These are phyloP conservation scores for Nepenthes mirabilis DNA, from an alignment of 148 eudicot species.

Conservation along the genomic window DNA sequence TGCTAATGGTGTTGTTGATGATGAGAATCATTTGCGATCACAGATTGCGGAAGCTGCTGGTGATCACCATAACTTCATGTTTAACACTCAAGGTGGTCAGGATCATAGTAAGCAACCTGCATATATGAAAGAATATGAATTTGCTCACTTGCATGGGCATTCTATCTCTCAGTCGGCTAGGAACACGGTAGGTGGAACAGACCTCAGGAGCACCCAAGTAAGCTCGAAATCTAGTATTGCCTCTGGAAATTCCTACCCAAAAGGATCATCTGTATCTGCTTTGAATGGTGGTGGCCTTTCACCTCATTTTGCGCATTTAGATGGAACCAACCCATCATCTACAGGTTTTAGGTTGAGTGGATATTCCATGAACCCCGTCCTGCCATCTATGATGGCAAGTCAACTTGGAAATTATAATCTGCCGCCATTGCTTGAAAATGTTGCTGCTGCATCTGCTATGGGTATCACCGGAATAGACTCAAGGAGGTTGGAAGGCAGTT, in stretches of 20 bases:
- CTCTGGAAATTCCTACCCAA: slow-evolving; percentile 37
- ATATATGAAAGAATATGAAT: slow-evolving; percentile 37
- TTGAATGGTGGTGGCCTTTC: slow-evolving; percentile 32
- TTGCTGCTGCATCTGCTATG: slow-evolving; percentile 63
- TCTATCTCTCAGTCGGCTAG: slow-evolving; percentile 25
- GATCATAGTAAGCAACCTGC: slow-evolving; percentile 40
- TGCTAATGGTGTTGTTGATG: slow-evolving; percentile 37
- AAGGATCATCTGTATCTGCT: slow-evolving; percentile 38
- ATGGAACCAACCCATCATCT: slow-evolving; percentile 41
- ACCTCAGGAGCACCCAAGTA: slow-evolving; percentile 31
- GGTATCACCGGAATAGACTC: slow-evolving; percentile 55
- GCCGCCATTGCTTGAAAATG: slow-evolving; percentile 74
- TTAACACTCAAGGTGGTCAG: slow-evolving; percentile 37
- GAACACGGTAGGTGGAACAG: slow-evolving; percentile 27
- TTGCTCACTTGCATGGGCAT: slow-evolving; percentile 34
- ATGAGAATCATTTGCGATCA: slow-evolving; percentile 31
- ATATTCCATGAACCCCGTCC: slow-evolving; percentile 45
- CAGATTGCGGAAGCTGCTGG: slow-evolving; percentile 34
- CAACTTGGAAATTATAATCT: slow-evolving; percentile 52
- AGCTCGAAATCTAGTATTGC: slow-evolving; percentile 31
- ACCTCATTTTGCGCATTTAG: slow-evolving; percentile 50
- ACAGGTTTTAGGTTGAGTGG: slow-evolving; percentile 56
- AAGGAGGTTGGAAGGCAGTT: slow-evolving; percentile 35
- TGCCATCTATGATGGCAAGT: slow-evolving; percentile 48
- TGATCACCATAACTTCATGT: slow-evolving; percentile 39